phyloP scores from a whole-genome alignment of 768 basidiomycete species.

The Astraeus odoratus region DNA sequence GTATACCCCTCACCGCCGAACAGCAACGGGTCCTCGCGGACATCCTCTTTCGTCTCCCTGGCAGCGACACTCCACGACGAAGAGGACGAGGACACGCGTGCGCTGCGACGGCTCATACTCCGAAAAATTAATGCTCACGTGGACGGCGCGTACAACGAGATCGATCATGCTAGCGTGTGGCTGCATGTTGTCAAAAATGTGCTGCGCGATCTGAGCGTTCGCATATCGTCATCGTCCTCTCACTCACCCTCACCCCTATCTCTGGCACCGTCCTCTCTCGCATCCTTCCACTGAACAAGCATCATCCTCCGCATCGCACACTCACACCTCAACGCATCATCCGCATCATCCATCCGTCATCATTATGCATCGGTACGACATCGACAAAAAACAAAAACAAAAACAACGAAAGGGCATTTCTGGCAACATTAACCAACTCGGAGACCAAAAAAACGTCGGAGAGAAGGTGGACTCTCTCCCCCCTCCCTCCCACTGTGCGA shows the following conservation, averaged over 20 bases:
- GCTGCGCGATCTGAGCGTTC: constrained; percentile 44
- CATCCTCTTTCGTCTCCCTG: constrained; percentile 38
- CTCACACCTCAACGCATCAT: background rate
- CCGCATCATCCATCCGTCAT: background rate
- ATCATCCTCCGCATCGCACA: background rate
- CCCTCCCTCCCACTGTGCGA: no score
- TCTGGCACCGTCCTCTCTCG: background rate
- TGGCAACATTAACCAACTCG: background rate
- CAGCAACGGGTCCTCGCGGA: constrained; percentile 13
- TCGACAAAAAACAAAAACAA: no score
- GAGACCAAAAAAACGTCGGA: background rate
- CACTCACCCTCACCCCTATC: background rate
- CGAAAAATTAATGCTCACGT: constrained; percentile 58
- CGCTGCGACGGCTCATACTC: constrained; percentile 54
- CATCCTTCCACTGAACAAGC: background rate
- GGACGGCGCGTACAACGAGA: constrained; percentile 52
- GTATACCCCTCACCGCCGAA: constrained; percentile 19
- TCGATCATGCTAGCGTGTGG: constrained; percentile 55
- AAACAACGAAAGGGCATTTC: no score
- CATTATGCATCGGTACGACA: background rate
- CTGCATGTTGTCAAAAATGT: constrained; percentile 59
- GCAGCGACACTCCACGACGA: constrained; percentile 43
- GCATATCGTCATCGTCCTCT: constrained; percentile 3
- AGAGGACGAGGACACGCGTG: constrained; percentile 59
- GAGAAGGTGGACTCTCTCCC: constrained; percentile 3